phyloP scores from a whole-genome alignment of 2,329 filamentous ascomycete species.

The Alternaria ethzedia region DNA sequence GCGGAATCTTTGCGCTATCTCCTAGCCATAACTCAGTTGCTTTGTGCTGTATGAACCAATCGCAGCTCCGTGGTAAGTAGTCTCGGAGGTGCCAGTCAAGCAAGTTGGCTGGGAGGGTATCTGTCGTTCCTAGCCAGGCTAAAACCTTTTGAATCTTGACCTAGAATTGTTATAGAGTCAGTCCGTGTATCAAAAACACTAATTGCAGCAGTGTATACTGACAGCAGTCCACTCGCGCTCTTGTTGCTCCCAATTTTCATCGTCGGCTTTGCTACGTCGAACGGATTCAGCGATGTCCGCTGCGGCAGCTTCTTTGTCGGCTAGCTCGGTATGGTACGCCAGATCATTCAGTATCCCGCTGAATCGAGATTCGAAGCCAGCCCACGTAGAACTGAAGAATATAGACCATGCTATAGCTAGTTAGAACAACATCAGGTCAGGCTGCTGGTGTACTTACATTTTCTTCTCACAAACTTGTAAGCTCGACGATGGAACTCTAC shows the following conservation, averaged over 20 bases:
- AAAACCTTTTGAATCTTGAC: neutral
- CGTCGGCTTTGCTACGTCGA: neutral
- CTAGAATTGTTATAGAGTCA: neutral
- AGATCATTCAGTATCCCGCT: neutral
- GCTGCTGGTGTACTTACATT: neutral
- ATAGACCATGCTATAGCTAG: neutral
- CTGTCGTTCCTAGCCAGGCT: neutral
- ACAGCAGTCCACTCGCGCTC: neutral
- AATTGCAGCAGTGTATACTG: accelerated
- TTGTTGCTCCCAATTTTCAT: neutral
- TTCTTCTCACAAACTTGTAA: neutral
- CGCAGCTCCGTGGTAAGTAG: neutral
- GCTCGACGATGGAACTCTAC: neutral
- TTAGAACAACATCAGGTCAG: neutral
- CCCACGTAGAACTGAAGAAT: slow-evolving; percentile 3
- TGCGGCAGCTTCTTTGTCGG: slow-evolving; percentile 32
- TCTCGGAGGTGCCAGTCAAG: neutral
- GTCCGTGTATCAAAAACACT: neutral
- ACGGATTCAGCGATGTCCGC: slow-evolving; percentile 23
- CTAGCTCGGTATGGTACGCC: slow-evolving; percentile 3
- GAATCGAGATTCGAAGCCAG: neutral
- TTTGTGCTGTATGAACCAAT: neutral
- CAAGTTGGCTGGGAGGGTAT: neutral
- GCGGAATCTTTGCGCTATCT: neutral
- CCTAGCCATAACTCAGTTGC: neutral